These are phyloP conservation scores for Rhynchosporium secalis DNA, from an alignment of 2,329 filamentous ascomycete genomes.

Conservation along the genomic window DNA sequence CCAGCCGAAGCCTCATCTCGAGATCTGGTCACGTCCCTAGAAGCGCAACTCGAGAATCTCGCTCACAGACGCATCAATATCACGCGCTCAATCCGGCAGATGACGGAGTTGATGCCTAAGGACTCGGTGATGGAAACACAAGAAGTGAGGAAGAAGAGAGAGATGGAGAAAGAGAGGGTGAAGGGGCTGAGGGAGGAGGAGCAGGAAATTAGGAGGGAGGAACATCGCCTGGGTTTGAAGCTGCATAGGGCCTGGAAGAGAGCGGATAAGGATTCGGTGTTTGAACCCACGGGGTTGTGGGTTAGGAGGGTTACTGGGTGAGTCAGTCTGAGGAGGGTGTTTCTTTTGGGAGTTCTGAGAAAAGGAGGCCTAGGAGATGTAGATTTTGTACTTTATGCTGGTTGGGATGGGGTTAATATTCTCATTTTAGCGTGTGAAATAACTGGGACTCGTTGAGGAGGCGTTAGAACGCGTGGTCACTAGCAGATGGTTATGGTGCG, in stretches of 20 bases:
- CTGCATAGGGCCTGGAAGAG: conserved; percentile 75
- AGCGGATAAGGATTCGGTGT: conserved; percentile 64
- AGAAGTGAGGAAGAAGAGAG: conserved; percentile 59
- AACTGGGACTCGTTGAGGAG: too few relatives aligned
- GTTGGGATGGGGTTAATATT: too few relatives aligned
- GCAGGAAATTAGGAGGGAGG: conserved; percentile 58
- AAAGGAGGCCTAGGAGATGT: too few relatives aligned
- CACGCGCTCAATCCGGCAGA: conserved; percentile 69
- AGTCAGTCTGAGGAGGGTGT: conserved; percentile 29
- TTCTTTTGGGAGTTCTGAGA: not conserved
- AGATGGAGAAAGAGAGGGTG: conserved; percentile 62
- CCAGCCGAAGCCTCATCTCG: conserved; percentile 61
- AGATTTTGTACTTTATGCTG: too few relatives aligned
- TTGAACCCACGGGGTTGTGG: conserved; percentile 72
- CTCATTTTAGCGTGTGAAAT: too few relatives aligned
- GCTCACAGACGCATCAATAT: conserved; percentile 70
- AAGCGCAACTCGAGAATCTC: conserved; percentile 65
- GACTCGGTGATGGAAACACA: conserved; percentile 67
- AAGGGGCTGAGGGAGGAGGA: conserved; percentile 69
- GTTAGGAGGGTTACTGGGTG: conserved; percentile 72
- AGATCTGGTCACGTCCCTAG: conserved; percentile 66
- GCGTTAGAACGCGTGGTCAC: too few relatives aligned
- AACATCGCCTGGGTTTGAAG: conserved; percentile 55
- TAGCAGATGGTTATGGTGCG: too few relatives aligned
- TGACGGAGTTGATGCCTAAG: conserved; percentile 75